Percentiles rank a stretch among this genome's conserved stretches.
These are phyloP conservation scores for Zychaea mexicana DNA, from an alignment of 371 early-diverging fungal species.

Conservation along the genomic window DNA sequence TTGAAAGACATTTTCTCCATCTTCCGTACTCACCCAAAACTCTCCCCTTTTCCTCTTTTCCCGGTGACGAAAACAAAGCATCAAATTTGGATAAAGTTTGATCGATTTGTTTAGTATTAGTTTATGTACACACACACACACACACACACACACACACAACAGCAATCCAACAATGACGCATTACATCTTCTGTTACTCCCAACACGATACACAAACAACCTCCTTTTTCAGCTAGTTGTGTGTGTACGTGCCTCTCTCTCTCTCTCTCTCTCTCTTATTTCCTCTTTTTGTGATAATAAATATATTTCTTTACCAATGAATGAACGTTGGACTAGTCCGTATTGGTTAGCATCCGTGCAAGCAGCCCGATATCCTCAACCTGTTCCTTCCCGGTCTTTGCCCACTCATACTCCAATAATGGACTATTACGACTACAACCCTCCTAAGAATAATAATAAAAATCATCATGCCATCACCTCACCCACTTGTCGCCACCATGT, in stretches of 20 bases:
- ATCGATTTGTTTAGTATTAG: neutral
- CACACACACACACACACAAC: neutral
- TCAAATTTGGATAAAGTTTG: constrained; percentile 13
- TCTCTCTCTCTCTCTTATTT: neutral
- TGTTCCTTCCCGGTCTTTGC: neutral
- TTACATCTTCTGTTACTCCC: neutral
- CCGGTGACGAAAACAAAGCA: constrained; percentile 9
- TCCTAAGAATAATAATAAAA: neutral
- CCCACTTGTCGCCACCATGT: neutral
- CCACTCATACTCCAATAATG: neutral
- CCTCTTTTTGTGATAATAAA: neutral
- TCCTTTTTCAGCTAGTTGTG: no score
- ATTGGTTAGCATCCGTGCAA: constrained; percentile 15
- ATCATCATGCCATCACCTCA: no score
- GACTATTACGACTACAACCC: neutral
- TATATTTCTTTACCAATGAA: constrained; percentile 1
- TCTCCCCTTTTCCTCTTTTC: neutral
- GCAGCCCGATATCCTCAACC: constrained; percentile 3
- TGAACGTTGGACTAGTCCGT: constrained; percentile 8
- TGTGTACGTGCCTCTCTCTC: neutral
- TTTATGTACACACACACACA: no score
- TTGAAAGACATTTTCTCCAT: neutral
- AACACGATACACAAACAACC: neutral
- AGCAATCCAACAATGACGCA: neutral
- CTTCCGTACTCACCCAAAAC: no score